Evolutionary conservation across 83 land plant species (phyloP), one percentile per base, ranked within the genome.

Genomic region (Diphasiastrum complanatum): DNA sequence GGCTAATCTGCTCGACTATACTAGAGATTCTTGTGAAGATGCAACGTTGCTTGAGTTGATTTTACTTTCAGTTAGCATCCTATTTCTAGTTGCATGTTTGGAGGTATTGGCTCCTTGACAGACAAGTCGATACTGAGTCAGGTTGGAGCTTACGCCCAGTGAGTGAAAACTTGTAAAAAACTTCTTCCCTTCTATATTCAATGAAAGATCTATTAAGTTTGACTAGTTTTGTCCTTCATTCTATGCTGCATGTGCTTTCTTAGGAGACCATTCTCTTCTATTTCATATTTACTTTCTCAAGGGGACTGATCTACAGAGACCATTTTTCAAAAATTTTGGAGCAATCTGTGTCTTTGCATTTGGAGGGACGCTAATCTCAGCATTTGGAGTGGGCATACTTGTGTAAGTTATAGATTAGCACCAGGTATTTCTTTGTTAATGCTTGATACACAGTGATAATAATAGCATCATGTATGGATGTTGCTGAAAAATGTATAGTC

Each of bases 271-370:
- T 1, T 53, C 18, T 30, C 1, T 3, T 8, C 16, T 12, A 1
- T 1, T 25, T 2, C 52, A 49, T 49, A 20, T 20, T 49, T 49
- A 16, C 22, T 49, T 18, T 12, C 22, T 16, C 52, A 16, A 49
- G 16, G 11, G 22, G 5, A 12, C 52, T 16, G 10, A 5, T 16
- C 52, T 49, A 49, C 76, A 73, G 76, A 73, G 60, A 12, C 66
- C 63, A 3, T 73, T 73, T 31, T 73, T 73, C 26, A 18, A 43
- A 24, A 73, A 73, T 47, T 73, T 73, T 66, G 76, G 76, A 8
- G 76, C 76, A 26, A 73, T 73, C 10, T 73, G 76, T 32, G 50
- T 55, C 20, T 73, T 73, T 67, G 72, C 76, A 22, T 73, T 73
- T 16, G 36, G 49, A 11, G 76, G 76, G 28, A 73, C 76, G 1